Percentiles rank a stretch among this genome's conserved stretches.
Conservation (phyloP, 352 stramenopile genomes). For the Pythium volutum region DNA sequence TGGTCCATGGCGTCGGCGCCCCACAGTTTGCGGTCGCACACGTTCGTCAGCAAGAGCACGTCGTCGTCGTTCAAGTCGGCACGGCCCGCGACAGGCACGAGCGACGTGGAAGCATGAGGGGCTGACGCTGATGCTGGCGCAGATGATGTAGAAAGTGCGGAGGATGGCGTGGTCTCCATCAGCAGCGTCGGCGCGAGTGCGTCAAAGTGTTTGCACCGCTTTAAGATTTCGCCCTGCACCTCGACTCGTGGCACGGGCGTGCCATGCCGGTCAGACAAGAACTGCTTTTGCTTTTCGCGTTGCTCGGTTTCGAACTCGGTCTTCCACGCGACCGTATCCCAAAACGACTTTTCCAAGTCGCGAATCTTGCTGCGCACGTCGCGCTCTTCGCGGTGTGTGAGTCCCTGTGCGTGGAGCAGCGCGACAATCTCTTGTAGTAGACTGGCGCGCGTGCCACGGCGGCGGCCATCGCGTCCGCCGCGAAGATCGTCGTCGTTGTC, state of each 20-base stretch:
- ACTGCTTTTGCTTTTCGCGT: neutral
- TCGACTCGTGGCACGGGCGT: neutral
- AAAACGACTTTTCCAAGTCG: conserved; percentile 36
- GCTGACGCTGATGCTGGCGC: neutral
- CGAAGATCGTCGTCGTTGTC: neutral
- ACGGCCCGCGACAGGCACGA: neutral
- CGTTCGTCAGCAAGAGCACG: neutral
- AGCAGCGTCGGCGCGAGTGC: conserved; percentile 8
- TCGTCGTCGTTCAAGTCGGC: neutral
- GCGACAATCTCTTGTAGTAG: conserved; percentile 31
- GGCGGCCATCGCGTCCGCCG: neutral
- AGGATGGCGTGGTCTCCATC: neutral
- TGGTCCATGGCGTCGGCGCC: conserved; percentile 4
- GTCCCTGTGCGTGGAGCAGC: conserved; percentile 21
- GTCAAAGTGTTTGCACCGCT: conserved; percentile 5
- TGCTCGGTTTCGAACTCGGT: neutral
- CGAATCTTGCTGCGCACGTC: conserved; percentile 33
- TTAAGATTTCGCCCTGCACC: neutral
- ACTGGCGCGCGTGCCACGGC: neutral
- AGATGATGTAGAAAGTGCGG: no score
- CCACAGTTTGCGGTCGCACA: conserved; percentile 1
- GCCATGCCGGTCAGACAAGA: no score
- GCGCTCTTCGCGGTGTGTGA: conserved; percentile 24
- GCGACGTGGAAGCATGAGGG: neutral
- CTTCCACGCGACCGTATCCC: conserved; percentile 24